A percentile compares a stretch with the other conserved stretches of the same genome.
Conservation (phyloP, 768 basidiomycete genomes). For the Daedaleopsis nitida region DNA sequence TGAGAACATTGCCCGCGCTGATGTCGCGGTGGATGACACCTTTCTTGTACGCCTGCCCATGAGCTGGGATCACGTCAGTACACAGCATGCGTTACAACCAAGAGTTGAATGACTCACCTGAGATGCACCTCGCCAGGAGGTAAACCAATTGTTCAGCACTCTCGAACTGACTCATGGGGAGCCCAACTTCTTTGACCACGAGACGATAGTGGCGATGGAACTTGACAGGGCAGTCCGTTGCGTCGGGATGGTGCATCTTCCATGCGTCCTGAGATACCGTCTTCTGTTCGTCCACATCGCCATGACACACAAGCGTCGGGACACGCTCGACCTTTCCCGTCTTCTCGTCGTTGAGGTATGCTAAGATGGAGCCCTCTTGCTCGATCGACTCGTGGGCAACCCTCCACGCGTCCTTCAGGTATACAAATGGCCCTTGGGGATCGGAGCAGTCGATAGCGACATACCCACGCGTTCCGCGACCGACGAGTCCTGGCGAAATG, state of each 20-base stretch:
- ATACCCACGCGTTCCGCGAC: constrained; percentile 12
- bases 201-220: constrained; percentile 11
- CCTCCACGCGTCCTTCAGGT: constrained; percentile 12
- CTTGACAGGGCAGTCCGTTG: neutral
- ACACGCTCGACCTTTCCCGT: neutral
- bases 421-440: neutral
- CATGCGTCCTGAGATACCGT: constrained; percentile 1
- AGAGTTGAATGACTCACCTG: too few relatives aligned
- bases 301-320: constrained; percentile 6
- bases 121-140: neutral
- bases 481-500: neutral
- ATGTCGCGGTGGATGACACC: constrained; percentile 13
- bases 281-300: neutral
- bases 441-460: neutral
- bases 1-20: constrained; percentile 12
- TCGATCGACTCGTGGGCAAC: neutral
- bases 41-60: neutral
- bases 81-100: too few relatives aligned
- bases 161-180: neutral
- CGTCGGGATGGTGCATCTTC: neutral
- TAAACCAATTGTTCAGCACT: neutral
- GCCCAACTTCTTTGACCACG: constrained; percentile 11
- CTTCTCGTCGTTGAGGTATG: neutral
- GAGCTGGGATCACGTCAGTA: neutral
- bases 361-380: constrained; percentile 5